Base-by-base conservation (phyloP, 148 eudicot species). In the Agrostemma githago region DNA sequence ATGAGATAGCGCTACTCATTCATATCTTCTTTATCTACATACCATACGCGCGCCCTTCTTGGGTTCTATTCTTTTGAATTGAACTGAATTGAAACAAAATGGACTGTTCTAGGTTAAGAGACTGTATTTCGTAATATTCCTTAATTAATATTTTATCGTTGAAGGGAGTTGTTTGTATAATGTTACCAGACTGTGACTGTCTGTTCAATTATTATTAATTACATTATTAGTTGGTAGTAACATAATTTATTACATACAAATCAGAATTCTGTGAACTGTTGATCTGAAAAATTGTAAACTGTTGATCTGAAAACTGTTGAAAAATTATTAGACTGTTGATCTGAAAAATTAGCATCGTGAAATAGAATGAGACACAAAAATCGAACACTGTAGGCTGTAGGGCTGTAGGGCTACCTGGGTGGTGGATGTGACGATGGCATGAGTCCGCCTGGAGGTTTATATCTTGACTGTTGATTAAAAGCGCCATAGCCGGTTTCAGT, bases 401-500 rank as follows among this genome's bases (percentile, higher is more conserved):
- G 14, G 4, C 56, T 2, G 42, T 37, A 11, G 37, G 11, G 43
- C 70, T 68, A 39, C 62, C 64, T 54, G 26, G 71, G 69, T 4
- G 77, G 80, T 62, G 60, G 69, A 54, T 73, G 80, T 38, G 75
- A 63, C 20, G 76, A 63, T n/a, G 76, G 66, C 84, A 77, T 41
- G 46, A 73, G 59, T 74, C 79, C 84, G 10, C 80, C 69, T 43
- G 77, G 83, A 46, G 64, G 68, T 74, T 72, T 80, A 56, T 62
- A 72, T 41, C 66, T 77, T 83, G 76, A 59, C 37, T 82, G 76
- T 8, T 83, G 83, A 2, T 77, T 66, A 19, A 73, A 74, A 54
- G 75, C 74, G n/a, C 77, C 80, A 67, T 74, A 65, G 51, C 75
- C 34, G 1, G 34, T 77, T 62, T 77, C 85, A 26, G 34, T 26